Percentiles rank a stretch among this genome's conserved stretches.
These are phyloP conservation scores for Metrosideros polymorpha DNA, from an alignment of 441 rosid species.

Conservation along the genomic window DNA sequence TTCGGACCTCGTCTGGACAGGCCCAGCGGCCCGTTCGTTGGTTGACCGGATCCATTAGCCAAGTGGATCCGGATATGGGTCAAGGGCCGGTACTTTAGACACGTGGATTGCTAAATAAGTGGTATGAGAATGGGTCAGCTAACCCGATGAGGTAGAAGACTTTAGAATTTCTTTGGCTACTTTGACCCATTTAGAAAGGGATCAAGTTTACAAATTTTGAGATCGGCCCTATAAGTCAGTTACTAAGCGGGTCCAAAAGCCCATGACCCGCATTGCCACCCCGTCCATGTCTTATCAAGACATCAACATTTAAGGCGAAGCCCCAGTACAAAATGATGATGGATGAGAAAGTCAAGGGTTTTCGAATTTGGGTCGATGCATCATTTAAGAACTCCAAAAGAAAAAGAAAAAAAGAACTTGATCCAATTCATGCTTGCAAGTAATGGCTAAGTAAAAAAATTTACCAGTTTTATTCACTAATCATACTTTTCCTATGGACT, in stretches of 20 bases:
- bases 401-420: too few relatives aligned
- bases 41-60: neutral
- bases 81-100: neutral
- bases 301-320: neutral
- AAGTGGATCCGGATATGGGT: neutral
- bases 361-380: neutral
- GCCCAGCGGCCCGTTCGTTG: neutral
- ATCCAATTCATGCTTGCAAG: neutral
- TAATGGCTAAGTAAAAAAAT: neutral
- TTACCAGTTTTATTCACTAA: neutral
- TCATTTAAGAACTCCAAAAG: neutral
- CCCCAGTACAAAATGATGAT: neutral
- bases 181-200: neutral
- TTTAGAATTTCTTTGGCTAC: neutral
- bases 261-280: neutral
- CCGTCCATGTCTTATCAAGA: neutral
- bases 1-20: neutral
- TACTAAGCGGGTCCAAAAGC: neutral
- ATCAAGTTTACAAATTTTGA: neutral
- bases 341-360: neutral
- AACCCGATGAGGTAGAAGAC: neutral
- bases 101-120: neutral
- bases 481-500: neutral
- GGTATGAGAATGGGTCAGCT: neutral
- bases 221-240: neutral